A percentile compares a stretch with the other conserved stretches of the same genome.
Conservation (phyloP, 208 protist species). For the Trypanosoma rangeli region DNA sequence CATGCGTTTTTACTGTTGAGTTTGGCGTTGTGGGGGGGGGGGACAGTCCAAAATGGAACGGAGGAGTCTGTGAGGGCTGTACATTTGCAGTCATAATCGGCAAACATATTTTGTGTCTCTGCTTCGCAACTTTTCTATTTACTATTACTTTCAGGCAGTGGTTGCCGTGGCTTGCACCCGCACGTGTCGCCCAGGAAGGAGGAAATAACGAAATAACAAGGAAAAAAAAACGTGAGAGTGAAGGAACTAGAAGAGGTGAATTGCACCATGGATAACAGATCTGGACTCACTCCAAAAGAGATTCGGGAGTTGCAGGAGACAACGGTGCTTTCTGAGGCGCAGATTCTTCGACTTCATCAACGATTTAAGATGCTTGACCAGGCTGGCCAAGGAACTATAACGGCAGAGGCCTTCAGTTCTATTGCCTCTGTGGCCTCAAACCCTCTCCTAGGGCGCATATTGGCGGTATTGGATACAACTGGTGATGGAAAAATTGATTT, state of each 20-base stretch:
- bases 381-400: conserved; percentile 67
- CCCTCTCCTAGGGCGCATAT: conserved; percentile 78
- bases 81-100: too few species aligned
- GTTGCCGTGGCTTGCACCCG: too few species aligned
- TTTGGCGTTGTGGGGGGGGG: background rate
- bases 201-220: background rate
- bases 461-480: conserved; percentile 82
- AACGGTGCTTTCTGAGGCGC: conserved; percentile 78
- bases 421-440: conserved; percentile 83
- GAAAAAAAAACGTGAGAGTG: background rate
- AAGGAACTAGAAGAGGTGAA: conserved; percentile 1
- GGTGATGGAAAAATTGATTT: conserved; percentile 82
- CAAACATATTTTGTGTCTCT: too few species aligned
- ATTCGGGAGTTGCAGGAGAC: conserved; percentile 60
- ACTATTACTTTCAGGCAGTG: too few species aligned
- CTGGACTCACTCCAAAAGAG: conserved; percentile 50
- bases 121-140: too few species aligned
- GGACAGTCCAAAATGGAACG: too few species aligned
- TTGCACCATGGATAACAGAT: conserved; percentile 35
- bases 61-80: too few species aligned
- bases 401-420: conserved; percentile 60
- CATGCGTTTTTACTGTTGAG: background rate
- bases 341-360: conserved; percentile 84
- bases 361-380: conserved; percentile 85
- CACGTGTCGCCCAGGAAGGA: too few species aligned